Base-by-base conservation (phyloP, 2,329 filamentous ascomycete genomes). In the Aspergillus amoenus region DNA sequence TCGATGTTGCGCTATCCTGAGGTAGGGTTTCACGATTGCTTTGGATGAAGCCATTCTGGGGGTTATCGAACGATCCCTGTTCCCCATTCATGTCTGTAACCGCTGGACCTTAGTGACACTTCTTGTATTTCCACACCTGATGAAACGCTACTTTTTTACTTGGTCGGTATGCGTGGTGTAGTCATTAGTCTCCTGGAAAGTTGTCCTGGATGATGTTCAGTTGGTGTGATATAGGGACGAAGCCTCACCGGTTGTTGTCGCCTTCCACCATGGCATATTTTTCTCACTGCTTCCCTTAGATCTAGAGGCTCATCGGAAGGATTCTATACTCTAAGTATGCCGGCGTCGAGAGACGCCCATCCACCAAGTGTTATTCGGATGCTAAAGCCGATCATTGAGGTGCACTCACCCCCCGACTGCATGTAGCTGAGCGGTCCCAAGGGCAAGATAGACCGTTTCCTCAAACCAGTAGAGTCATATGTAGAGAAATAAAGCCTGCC, bases 51-150 rank as follows among this genome's bases (percentile, higher is more conserved):
- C 34, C 32, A 46, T 45, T 45, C 53, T 51, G 46, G 32, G 22
- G 18, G 13, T 30, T 30, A 30, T 30, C 9, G 27, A 30, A 30
- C 9, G 8, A 54, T 6, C 44, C 44, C 45, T 39, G 44, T 48
- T 47, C 24, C 17, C 49, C 39, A 37, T 43, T 17, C 42, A 51
- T 56, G 46, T 37, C 30, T 37, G 54, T 51, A 56, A 43, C 46
- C 41, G 30, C 18, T 46, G 40, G 32, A 24, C 11, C n/a, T 24
- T 27, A 40, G 46, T 18, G 7, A 2, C 13, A n/a, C 21, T 22
- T 17, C 15, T 37, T 32, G 3, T 34, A 18, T 47, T 15, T 8
- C 24, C 11, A 21, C 18, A 30, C 4, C 34, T 37, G 34, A 13
- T 5, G 34, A 37, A 37, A 37, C 27, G 9, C 8, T 11, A 37